Percentiles rank a stretch among this genome's conserved stretches.
phyloP scores from a whole-genome alignment of 1,284 basidiomycete genomes.

The Kwoniella shivajii region DNA sequence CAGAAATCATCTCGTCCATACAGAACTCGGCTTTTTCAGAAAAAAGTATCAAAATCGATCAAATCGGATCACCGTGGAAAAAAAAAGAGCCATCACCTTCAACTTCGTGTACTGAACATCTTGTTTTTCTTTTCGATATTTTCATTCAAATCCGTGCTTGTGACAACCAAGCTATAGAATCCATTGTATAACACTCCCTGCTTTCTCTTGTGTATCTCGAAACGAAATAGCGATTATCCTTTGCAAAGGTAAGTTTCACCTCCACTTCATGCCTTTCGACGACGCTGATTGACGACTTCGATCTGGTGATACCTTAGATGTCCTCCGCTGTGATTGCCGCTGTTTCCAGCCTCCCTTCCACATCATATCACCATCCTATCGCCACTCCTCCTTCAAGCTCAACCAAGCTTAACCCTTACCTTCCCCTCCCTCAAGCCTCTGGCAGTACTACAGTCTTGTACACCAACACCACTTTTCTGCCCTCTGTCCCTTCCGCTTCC shows the following conservation, averaged over 20 bases:
- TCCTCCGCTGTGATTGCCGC: slow-evolving; percentile 34
- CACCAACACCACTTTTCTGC: slow-evolving; percentile 46
- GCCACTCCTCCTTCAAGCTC: slow-evolving; percentile 25
- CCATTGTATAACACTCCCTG: too few species aligned
- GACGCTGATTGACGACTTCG: background rate
- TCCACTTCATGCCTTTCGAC: slow-evolving; percentile 2
- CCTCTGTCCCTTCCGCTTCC: slow-evolving; percentile 40
- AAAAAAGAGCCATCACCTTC: background rate
- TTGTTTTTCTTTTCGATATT: too few species aligned
- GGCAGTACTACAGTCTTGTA: slow-evolving; percentile 35
- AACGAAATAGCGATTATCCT: slow-evolving; percentile 1
- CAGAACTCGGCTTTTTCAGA: slow-evolving; percentile 11
- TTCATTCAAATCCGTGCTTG: too few species aligned
- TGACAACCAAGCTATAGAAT: too few species aligned
- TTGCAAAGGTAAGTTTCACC: slow-evolving; percentile 11
- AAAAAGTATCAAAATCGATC: background rate
- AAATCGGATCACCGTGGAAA: background rate
- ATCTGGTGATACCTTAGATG: slow-evolving; percentile 3
- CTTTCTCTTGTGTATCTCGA: too few species aligned
- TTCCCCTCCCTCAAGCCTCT: slow-evolving; percentile 38
- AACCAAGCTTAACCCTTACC: slow-evolving; percentile 48
- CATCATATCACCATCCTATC: slow-evolving; percentile 47
- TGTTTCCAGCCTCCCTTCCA: slow-evolving; percentile 40
- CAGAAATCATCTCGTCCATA: slow-evolving; percentile 1
- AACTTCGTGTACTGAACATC: too few species aligned